phyloP scores from a whole-genome alignment of 768 basidiomycete genomes.

The Polyporus arcularius region DNA sequence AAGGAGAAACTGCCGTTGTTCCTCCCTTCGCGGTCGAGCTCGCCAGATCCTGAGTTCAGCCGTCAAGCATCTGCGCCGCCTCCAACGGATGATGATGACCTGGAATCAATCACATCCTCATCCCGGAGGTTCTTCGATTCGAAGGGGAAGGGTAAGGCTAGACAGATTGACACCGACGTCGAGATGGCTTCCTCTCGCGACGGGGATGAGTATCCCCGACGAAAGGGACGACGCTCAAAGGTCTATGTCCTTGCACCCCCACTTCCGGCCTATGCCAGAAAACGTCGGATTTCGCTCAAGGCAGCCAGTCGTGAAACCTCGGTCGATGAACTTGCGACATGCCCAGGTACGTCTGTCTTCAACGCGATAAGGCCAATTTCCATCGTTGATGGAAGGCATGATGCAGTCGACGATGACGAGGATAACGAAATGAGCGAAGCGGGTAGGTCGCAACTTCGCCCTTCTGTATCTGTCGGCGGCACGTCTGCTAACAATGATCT shows the following conservation, averaged over 20 bases:
- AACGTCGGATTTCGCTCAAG: background rate
- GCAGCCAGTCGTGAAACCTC: background rate
- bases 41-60: background rate
- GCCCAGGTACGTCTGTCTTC: conserved; percentile 5
- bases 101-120: background rate
- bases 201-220: background rate
- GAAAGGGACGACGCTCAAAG: background rate
- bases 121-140: background rate
- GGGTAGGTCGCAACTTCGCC: background rate
- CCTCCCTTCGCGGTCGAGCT: conserved; percentile 24
- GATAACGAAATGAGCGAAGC: background rate
- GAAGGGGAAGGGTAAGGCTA: conserved; percentile 18
- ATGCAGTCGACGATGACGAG: conserved; percentile 8
- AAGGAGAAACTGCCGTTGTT: conserved; percentile 18
- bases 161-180: background rate
- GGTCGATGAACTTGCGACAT: conserved; percentile 10
- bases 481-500: background rate
- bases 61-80: background rate
- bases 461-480: background rate
- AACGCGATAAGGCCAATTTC: background rate
- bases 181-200: background rate
- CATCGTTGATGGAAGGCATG: no score
- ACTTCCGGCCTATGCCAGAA: conserved; percentile 11
- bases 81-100: background rate
- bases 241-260: conserved; percentile 23